A percentile compares a stretch with the other conserved stretches of the same genome.
Evolutionary conservation across 495 filamentous ascomycete genomes (phyloP).

Genomic region (Xylaria acuta): DNA sequence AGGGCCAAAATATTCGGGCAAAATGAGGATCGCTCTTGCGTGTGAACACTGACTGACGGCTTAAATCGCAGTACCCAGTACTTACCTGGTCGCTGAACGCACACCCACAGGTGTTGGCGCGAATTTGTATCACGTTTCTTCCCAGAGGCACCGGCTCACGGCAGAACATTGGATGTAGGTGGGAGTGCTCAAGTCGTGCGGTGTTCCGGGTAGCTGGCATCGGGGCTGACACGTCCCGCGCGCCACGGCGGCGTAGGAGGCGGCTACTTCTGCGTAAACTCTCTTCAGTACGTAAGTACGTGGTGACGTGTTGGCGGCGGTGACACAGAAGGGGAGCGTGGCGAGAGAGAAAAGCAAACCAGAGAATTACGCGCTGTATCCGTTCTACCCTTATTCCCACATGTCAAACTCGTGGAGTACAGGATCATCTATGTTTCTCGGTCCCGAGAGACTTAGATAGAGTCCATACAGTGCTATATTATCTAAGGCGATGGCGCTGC

Average conservation of each 20-base stretch:
- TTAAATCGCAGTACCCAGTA: not conserved
- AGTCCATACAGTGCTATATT: conserved; percentile 3
- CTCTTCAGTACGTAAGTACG: not conserved
- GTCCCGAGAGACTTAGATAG: not conserved
- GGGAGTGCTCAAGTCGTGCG: not conserved
- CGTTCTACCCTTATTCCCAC: too few relatives aligned
- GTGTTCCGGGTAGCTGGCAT: conserved; percentile 26
- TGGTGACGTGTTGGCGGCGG: conserved; percentile 5
- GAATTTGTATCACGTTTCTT: not conserved
- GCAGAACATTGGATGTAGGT: not conserved
- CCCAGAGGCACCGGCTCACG: not conserved
- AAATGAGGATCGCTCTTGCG: not conserved
- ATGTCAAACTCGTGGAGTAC: not conserved
- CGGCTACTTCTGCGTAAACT: conserved; percentile 7
- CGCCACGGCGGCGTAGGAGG: conserved; percentile 21
- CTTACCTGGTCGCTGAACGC: conserved; percentile 5
- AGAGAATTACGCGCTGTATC: too few relatives aligned
- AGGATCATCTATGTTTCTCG: not conserved
- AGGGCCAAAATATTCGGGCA: not conserved
- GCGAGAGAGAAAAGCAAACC: conserved; percentile 20
- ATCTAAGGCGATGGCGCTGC: not conserved
- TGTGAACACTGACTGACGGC: not conserved
- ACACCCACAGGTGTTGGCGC: not conserved
- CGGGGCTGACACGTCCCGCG: conserved; percentile 26
- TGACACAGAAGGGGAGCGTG: conserved; percentile 16